Conservation (phyloP, 1,284 basidiomycete species). For the Rhodotorula sp. region DNA sequence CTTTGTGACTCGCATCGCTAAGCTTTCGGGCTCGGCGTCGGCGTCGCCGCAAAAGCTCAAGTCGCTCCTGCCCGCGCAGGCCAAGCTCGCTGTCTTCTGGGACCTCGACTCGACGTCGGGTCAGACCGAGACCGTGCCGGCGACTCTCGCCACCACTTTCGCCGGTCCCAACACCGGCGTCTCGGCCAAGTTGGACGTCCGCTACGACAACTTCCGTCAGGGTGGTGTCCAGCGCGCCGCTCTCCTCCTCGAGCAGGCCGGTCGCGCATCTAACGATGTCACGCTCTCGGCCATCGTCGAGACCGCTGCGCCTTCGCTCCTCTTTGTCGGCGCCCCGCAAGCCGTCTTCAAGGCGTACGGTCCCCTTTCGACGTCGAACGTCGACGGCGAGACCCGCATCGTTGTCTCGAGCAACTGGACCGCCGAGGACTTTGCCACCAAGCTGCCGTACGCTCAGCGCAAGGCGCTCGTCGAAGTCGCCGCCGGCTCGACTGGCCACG, state of each 20-base stretch:
- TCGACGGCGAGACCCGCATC: conserved; percentile 40
- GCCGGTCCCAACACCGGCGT: conserved; percentile 39
- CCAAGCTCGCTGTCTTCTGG: conserved; percentile 52
- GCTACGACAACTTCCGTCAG: conserved; percentile 44
- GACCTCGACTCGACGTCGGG: conserved; percentile 39
- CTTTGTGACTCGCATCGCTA: conserved; percentile 53
- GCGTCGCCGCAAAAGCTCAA: conserved; percentile 24
- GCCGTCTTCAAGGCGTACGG: conserved; percentile 44
- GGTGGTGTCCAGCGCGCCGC: conserved; percentile 42
- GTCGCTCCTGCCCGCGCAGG: conserved; percentile 40
- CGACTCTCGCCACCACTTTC: conserved; percentile 39
- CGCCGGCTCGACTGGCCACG: conserved; percentile 34
- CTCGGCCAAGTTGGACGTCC: conserved; percentile 34
- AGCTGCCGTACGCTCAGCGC: conserved; percentile 39
- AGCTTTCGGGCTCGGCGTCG: conserved; percentile 32
- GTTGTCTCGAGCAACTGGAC: conserved; percentile 44
- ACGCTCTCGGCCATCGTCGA: conserved; percentile 38
- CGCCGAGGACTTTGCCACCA: conserved; percentile 42
- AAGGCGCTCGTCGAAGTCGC: conserved; percentile 41
- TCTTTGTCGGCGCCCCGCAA: conserved; percentile 40
- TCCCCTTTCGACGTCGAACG: conserved; percentile 35
- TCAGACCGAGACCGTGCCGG: conserved; percentile 37
- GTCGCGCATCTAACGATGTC: conserved; percentile 18
- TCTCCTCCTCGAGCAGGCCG: conserved; percentile 42
- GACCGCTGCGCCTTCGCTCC: conserved; percentile 40